Base-by-base conservation (phyloP, 1,284 basidiomycete species). In the Ceratorhiza oryzae-sativae region DNA sequence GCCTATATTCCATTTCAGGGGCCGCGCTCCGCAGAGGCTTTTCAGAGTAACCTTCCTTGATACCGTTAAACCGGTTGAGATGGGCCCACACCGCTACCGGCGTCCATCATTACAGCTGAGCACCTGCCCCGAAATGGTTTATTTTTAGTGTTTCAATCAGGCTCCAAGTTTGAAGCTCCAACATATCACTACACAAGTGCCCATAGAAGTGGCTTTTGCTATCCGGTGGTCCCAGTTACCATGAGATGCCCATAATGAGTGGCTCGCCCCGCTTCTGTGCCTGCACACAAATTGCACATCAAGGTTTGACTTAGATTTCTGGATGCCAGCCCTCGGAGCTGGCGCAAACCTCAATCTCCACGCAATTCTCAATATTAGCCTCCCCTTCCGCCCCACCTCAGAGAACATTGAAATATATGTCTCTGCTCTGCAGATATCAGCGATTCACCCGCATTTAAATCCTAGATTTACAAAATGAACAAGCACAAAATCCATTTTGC, bases 11-110 rank as follows among this genome's bases (percentile, higher is more conserved):
- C 62, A 15, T 65, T 34, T 3, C 68, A 68, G 25, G 71, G 51
- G 15, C 72, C 72, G 27, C 72, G 68, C 39, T 73, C 71, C 6
- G 73, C 73, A 25, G 72, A 73, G 8, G 70, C 73, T 13, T 3
- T 71, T 72, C 73, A 75, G 10, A 76, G 46, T 12, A 55, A 32
- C 59, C 75, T 75, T 34, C 68, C 63, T 74, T 74, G 18, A 67
- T 62, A 6, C 75, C 75, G 30, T n/a, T 49, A 41, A 73, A 74
- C 9, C 75, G 42, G 65, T 74, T 75, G 30, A 39, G 42, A 46
- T 76, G 72, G 20, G 72, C 74, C n/a, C 60, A 70, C n/a, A 71
- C 58, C 12, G 73, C 60, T 9, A 70, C 71, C 70, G 55, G 5
- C 1, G 15, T 23, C 13, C n/a, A 36, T 15, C 3, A n/a, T 23